A percentile compares a stretch with the other conserved stretches of the same genome.
These are phyloP conservation scores for Pichia nanzhaoensis DNA, from an alignment of 805 yeast genomes.

Conservation along the genomic window DNA sequence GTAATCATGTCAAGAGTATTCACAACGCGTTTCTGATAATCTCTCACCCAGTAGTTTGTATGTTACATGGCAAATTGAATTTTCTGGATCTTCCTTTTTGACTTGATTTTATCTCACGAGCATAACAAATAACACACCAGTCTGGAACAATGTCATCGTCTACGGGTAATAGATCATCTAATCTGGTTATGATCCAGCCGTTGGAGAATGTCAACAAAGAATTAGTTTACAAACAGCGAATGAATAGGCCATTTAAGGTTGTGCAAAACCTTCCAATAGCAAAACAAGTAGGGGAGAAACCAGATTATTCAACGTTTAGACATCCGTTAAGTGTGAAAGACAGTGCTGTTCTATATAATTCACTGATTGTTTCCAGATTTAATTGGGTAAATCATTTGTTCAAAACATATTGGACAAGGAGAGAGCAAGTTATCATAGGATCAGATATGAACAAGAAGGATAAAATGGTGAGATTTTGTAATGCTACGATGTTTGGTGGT, in stretches of 20 bases:
- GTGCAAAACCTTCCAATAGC: slow-evolving; percentile 66
- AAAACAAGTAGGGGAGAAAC: slow-evolving; percentile 33
- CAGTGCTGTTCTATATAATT: slow-evolving; percentile 62
- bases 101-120: too few species aligned
- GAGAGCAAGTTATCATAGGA: slow-evolving; percentile 43
- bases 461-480: slow-evolving; percentile 82
- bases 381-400: slow-evolving; percentile 66
- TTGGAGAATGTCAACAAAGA: slow-evolving; percentile 28
- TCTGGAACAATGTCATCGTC: not conserved
- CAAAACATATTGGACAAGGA: slow-evolving; percentile 61
- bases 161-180: not conserved
- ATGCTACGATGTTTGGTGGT: slow-evolving; percentile 59
- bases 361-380: slow-evolving; percentile 67
- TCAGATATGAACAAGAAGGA: slow-evolving; percentile 48
- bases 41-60: too few species aligned
- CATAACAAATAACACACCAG: not conserved
- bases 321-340: slow-evolving; percentile 67
- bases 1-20: too few species aligned
- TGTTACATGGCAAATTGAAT: too few species aligned
- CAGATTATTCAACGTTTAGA: slow-evolving; percentile 56
- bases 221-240: slow-evolving; percentile 24
- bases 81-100: too few species aligned
- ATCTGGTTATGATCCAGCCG: slow-evolving; percentile 23
- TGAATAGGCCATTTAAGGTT: slow-evolving; percentile 55
- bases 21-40: too few species aligned